A percentile compares a stretch with the other conserved stretches of the same genome.
These are phyloP conservation scores for Ogataea philodendri DNA, from an alignment of 805 yeast species.

Conservation along the genomic window DNA sequence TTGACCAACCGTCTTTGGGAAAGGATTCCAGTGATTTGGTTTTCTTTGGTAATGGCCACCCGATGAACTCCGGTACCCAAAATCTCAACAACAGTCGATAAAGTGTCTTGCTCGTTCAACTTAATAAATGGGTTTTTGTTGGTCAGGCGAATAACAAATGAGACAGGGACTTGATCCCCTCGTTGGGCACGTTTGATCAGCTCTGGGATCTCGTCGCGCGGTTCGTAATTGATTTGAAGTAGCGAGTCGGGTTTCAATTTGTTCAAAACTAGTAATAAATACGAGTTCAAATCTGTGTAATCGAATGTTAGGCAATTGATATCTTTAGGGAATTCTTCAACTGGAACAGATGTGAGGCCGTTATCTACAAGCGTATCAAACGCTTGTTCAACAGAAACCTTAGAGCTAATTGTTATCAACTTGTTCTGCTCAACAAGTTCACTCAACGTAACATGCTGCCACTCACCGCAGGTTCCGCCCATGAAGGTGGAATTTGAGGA, in stretches of 20 bases:
- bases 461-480: slow-evolving; percentile 43
- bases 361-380: slow-evolving; percentile 72
- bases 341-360: slow-evolving; percentile 85
- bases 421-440: slow-evolving; percentile 79
- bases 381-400: slow-evolving; percentile 80
- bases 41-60: slow-evolving; percentile 64
- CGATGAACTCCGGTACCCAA: slow-evolving; percentile 96
- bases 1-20: slow-evolving; percentile 87
- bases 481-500: slow-evolving; percentile 30
- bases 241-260: slow-evolving; percentile 47
- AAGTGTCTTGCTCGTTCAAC: slow-evolving; percentile 63
- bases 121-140: slow-evolving; percentile 88
- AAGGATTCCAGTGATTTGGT: slow-evolving; percentile 73
- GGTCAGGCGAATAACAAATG: slow-evolving; percentile 77
- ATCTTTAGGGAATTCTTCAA: slow-evolving; percentile 53
- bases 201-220: slow-evolving; percentile 39
- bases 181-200: slow-evolving; percentile 64
- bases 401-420: slow-evolving; percentile 64
- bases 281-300: slow-evolving; percentile 86
- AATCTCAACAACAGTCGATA: slow-evolving; percentile 76
- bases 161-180: slow-evolving; percentile 90
- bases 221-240: slow-evolving; percentile 32
- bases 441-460: slow-evolving; percentile 69
- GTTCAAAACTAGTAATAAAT: slow-evolving; percentile 79
- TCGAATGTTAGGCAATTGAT: slow-evolving; percentile 82